Base-by-base conservation (phyloP, 2,329 filamentous ascomycete genomes). In the Pseudopyricularia cyperi region DNA sequence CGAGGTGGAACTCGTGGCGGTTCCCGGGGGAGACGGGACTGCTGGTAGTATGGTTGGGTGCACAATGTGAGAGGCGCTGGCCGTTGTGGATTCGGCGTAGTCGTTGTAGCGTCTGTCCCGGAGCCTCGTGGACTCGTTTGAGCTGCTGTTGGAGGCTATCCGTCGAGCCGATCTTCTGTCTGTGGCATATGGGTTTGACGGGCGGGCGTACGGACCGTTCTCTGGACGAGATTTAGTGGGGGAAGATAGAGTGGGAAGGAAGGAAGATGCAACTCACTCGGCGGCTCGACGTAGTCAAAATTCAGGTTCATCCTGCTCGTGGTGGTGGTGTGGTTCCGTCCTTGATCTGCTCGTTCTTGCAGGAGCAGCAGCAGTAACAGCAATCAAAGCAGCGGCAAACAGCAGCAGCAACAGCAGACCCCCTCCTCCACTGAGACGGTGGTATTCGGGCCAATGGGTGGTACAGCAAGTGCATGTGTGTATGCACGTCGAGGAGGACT, bases 1-100 rank as follows among this genome's bases (percentile, higher is more conserved):
- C 19, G 61, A 59, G 1, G 59, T 60, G 7, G 61, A 61, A 14
- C 30, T 59, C 2, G 51, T 30, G 32, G 47, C 30, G 1, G 19
- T 49, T 22, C 47, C 47, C n/a, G 46, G 46, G 12, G 47, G 47
- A 24, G 39, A 44, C 24, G 39, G 39, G 7, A 26, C 19, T 8
- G 39, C 39, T 26, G 39, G 39, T 3, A 44, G 19, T 44, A 44
- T 19, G 39, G n/a, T 44, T 15, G 39, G 17, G 12, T 44, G 39
- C 22, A 12, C 39, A 24, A 44, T 12, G 22, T 44, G 19, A 7
- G 39, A 44, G 24, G 19, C 39, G 24, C 19, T 19, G 24, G 17
- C 39, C 14, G 19, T 12, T 15, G 39, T 44, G 11, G 39, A 44
- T 14, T 44, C 39, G 39, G 22, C 39, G 39, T 44, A 44, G 17